Base-by-base conservation (phyloP, 2,329 filamentous ascomycete genomes). In the Pyrenophora teres region DNA sequence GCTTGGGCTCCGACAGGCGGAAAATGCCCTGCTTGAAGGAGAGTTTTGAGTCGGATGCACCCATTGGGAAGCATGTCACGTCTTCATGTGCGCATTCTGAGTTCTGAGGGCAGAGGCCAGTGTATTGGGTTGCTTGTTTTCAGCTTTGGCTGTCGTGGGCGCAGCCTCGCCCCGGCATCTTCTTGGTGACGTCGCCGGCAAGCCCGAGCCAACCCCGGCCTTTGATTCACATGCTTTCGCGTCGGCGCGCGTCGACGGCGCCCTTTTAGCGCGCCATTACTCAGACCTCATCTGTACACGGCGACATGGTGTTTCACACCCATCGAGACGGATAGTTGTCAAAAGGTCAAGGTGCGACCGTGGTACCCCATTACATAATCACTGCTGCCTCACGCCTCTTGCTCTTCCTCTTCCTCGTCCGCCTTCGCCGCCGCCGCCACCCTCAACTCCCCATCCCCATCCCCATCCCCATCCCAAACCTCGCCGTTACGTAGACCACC, bases 21-120 rank as follows among this genome's bases (percentile, higher is more conserved):
- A 97, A 97, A 79, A 97, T 96, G 77, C 92, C 93, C 78, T 96
- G 90, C 78, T 97, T 97, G 83, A 99, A 97, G 72, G 93, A 91
- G 72, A 97, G 87, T 83, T 97, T 97, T 69, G 93, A 97, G 79
- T 97, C 93, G 77, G 93, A 97, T 72, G 93, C 93, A 76, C 94
- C 94, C 94, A 99, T 99, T 63, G 74, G 71, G 52, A 65, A 65
- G 60, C 69, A 70, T 70, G 59, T 64, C 68, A 70, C 60, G 54
- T 40, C 42, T 59, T 62, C 52, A 68, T 54, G 54, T 52, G 60
- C 52, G 60, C 63, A 65, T 61, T 48, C 9, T 40, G 31, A 30
- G 25, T 7, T 30, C 27, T 3, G 19, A 21, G 19, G 19, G 5
- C 19, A 21, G 9, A 15, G 15, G 15, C 15, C 15, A 15, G 15